phyloP scores from a whole-genome alignment of 2,329 filamentous ascomycete genomes.

The Epichloe aotearoae region DNA sequence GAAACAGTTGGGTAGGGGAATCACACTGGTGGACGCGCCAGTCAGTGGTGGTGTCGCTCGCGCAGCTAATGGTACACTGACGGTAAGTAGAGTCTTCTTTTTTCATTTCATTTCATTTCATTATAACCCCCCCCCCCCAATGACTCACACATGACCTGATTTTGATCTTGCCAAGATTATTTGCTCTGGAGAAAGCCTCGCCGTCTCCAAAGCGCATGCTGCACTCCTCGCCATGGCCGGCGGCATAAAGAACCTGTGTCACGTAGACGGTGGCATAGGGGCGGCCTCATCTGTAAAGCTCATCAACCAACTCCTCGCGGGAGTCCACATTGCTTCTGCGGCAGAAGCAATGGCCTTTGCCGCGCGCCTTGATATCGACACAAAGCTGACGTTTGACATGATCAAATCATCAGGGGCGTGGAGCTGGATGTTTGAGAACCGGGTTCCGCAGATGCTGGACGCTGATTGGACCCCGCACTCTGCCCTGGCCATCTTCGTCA shows the following conservation, averaged over 20 bases:
- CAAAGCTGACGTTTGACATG: constrained; percentile 32
- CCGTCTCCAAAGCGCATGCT: constrained; percentile 12
- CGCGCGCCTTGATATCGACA: constrained; percentile 37
- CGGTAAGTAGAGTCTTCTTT: constrained; percentile 9
- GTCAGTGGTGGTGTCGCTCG: constrained; percentile 25
- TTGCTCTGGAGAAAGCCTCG: constrained; percentile 15
- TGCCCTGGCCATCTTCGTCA: constrained; percentile 23
- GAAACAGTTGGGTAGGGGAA: constrained; percentile 11
- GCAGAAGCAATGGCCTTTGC: constrained; percentile 45
- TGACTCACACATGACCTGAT: neutral
- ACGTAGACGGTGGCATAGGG: constrained; percentile 36
- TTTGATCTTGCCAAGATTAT: constrained; percentile 15
- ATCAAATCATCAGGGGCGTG: constrained; percentile 25
- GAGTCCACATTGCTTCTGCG: constrained; percentile 41
- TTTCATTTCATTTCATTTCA: too few relatives aligned
- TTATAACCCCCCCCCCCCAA: too few relatives aligned
- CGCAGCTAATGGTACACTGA: constrained; percentile 22
- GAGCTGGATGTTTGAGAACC: constrained; percentile 25
- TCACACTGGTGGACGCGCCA: constrained; percentile 21
- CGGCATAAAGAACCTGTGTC: constrained; percentile 23
- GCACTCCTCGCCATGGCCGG: constrained; percentile 21
- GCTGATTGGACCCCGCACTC: constrained; percentile 22
- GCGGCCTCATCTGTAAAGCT: constrained; percentile 44
- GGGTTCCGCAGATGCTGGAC: constrained; percentile 21
- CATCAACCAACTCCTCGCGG: constrained; percentile 44